These are phyloP conservation scores for Dorcoceras hygrometricum DNA, from an alignment of 257 asterid species.

Conservation along the genomic window DNA sequence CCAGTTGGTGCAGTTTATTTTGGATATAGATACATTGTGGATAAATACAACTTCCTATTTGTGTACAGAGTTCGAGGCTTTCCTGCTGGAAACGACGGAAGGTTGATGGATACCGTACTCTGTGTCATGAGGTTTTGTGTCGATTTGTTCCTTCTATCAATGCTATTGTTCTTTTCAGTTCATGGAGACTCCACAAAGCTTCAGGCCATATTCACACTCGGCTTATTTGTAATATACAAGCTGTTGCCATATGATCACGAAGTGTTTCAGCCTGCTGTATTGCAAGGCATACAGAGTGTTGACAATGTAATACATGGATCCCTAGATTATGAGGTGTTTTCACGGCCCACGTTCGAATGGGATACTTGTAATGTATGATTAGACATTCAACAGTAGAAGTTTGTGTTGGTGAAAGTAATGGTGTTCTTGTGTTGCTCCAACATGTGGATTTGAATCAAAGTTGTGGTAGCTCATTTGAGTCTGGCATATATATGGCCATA, in stretches of 20 bases:
- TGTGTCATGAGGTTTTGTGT: slow-evolving; percentile 74
- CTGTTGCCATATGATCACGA: slow-evolving; percentile 67
- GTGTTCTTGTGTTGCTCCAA: not conserved
- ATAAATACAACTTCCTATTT: slow-evolving; percentile 90
- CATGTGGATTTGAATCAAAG: not conserved
- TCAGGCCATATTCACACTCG: slow-evolving; percentile 92
- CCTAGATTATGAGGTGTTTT: slow-evolving; percentile 81
- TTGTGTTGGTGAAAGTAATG: slow-evolving; percentile 17
- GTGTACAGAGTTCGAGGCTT: slow-evolving; percentile 93
- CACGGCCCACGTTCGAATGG: slow-evolving; percentile 95
- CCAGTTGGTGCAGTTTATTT: slow-evolving; percentile 90
- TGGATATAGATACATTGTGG: slow-evolving; percentile 91
- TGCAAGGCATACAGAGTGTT: slow-evolving; percentile 74
- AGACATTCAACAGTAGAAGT: slow-evolving; percentile 16
- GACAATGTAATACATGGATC: slow-evolving; percentile 62
- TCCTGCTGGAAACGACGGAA: slow-evolving; percentile 97
- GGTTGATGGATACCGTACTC: slow-evolving; percentile 89
- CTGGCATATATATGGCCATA: no score
- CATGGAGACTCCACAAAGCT: slow-evolving; percentile 86
- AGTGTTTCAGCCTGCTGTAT: slow-evolving; percentile 53
- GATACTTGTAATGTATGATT: slow-evolving; percentile 62
- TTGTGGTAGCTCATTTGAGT: not conserved
- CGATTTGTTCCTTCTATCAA: slow-evolving; percentile 69
- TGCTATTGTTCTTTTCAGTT: slow-evolving; percentile 80
- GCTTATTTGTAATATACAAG: slow-evolving; percentile 68